Base-by-base conservation (phyloP, 352 stramenopile species). In the Plasmopara halstedii region DNA sequence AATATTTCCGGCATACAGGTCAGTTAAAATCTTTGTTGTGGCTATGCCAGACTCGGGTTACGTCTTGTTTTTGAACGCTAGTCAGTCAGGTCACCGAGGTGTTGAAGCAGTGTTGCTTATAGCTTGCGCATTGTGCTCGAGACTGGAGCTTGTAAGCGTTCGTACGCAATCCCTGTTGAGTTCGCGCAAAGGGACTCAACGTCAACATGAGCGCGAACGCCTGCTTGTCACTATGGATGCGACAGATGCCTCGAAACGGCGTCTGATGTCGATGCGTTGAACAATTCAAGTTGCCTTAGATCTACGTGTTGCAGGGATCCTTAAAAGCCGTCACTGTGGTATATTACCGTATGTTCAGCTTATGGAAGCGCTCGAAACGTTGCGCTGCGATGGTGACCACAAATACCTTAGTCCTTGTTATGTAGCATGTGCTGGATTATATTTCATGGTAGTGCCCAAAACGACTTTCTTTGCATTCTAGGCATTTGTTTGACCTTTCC, bases 41-140 rank as follows among this genome's bases (percentile, higher is more conserved):
- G 44, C 50, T 43, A 67, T 53, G 52, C 53, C 11, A 53, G 56
- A 66, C 57, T 66, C 34, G 57, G 15, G 14, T 5, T 26, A 49
- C 34, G 38, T 52, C 43, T 26, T 47, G 31, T 35, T 14, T 6
- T 29, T 35, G 8, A 27, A 26, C 13, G 14, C n/a, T n/a, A n/a
- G n/a, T n/a, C n/a, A 26, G 22, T 42, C 44, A 17, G 29, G 22
- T 3, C 56, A 64, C 56, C 56, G 44, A 64, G 59, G 52, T 40
- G 19, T 36, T 19, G 40, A 33, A 39, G 11, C 15, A 22, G 11
- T 23, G 17, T 50, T 39, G n/a, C n/a, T 32, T 64, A 56, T 39
- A 50, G 39, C 25, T 55, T 26, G 50, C 50, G 48, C 34, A 29
- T n/a, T 41, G 23, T 19, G 29, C 35, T 38, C 43, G 32, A 49